phyloP scores from a whole-genome alignment of 2,329 filamentous ascomycete species.

The Albophoma yamanashiensis region DNA sequence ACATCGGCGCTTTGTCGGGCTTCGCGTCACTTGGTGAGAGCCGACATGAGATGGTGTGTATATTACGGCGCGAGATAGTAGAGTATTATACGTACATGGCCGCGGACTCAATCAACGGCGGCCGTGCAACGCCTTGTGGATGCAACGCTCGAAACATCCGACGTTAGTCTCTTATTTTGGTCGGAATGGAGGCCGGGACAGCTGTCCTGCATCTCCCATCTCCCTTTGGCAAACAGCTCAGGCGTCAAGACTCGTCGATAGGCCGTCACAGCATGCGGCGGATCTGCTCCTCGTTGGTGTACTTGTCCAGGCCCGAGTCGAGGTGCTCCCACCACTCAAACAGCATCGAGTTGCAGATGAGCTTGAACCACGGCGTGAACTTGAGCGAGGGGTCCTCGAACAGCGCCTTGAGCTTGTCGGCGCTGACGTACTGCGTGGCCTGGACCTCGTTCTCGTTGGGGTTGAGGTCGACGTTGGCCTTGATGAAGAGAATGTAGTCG shows the following conservation, averaged over 20 bases:
- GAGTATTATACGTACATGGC: not conserved
- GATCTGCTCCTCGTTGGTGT: slow-evolving; percentile 76
- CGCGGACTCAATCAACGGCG: not conserved
- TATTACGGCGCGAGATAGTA: not conserved
- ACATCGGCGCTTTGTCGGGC: not conserved
- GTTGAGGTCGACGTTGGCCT: slow-evolving; percentile 77
- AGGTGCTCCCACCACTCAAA: slow-evolving; percentile 96
- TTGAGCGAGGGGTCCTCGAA: slow-evolving; percentile 71
- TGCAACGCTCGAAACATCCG: not conserved
- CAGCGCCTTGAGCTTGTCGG: slow-evolving; percentile 72
- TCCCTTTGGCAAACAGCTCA: not conserved
- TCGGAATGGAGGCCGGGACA: not conserved
- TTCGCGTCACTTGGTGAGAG: not conserved
- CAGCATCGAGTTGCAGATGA: slow-evolving; percentile 95
- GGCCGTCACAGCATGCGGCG: slow-evolving; percentile 56
- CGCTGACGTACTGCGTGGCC: slow-evolving; percentile 73
- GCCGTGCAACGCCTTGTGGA: not conserved
- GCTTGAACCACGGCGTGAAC: slow-evolving; percentile 98
- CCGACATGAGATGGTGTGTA: not conserved
- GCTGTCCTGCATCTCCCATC: not conserved
- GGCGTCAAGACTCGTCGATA: not conserved
- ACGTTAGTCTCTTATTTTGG: not conserved
- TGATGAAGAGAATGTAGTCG: slow-evolving; percentile 98
- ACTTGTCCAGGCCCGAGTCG: slow-evolving; percentile 71
- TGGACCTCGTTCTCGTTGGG: slow-evolving; percentile 82